Percentiles rank a stretch among this genome's conserved stretches.
These are phyloP conservation scores for Fraxinus albicans DNA, from an alignment of 305 asterid genomes.

Conservation along the genomic window DNA sequence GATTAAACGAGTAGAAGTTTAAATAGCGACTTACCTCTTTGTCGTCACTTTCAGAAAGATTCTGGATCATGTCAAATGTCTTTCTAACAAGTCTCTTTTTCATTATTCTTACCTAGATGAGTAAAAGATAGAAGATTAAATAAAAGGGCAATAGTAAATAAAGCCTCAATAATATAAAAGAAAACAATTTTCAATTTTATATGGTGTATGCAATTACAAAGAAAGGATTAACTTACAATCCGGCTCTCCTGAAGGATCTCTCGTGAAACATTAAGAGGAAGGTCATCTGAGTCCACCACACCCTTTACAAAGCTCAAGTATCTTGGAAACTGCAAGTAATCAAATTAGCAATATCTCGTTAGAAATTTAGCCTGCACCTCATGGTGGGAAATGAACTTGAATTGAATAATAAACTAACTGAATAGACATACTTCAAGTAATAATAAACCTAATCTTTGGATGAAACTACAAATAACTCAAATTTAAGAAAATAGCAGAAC, in stretches of 20 bases:
- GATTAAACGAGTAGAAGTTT: not conserved
- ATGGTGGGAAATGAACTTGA: not conserved
- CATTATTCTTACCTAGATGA: constrained; percentile 87
- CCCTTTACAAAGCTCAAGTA: constrained; percentile 98
- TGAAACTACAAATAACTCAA: not conserved
- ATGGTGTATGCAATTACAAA: not conserved
- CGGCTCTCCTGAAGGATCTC: constrained; percentile 99
- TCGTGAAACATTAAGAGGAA: constrained; percentile 94
- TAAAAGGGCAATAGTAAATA: not conserved
- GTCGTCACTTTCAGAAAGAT: constrained; percentile 84
- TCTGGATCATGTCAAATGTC: constrained; percentile 97
- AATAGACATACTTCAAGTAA: not conserved
- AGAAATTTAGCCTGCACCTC: not conserved
- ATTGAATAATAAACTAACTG: not conserved
- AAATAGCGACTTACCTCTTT: constrained; percentile 59
- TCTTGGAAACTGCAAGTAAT: constrained; percentile 77
- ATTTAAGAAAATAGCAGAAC: not conserved
- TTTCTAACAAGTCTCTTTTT: constrained; percentile 93
- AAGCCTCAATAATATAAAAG: not conserved
- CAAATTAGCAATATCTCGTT: constrained; percentile 8
- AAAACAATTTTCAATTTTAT: not conserved
- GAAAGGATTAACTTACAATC: constrained; percentile 54
- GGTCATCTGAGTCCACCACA: constrained; percentile 93
- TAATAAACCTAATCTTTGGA: not conserved
- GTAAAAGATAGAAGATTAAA: constrained; percentile 3